Conservation (phyloP, 352 stramenopile species). For the Globisporangium okanoganense region DNA sequence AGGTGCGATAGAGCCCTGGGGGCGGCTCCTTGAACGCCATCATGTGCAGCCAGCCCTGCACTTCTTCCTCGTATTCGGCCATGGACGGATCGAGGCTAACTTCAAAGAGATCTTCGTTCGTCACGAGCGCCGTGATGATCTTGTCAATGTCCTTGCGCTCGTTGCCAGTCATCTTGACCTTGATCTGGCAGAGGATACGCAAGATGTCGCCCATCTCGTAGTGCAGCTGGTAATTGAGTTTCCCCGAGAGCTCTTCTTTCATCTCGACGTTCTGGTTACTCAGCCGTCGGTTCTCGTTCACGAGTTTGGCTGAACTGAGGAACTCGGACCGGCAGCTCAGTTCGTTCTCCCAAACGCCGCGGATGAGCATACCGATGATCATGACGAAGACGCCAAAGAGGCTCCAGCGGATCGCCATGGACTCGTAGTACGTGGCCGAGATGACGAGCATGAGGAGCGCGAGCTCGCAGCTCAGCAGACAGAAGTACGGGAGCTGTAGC, state of each 20-base stretch:
- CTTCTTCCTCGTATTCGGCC: constrained; percentile 61
- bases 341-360: constrained; percentile 43
- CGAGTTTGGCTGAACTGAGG: constrained; percentile 46
- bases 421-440: constrained; percentile 21
- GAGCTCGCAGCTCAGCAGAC: constrained; percentile 36
- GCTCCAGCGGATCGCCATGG: constrained; percentile 20
- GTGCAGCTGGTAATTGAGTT: constrained; percentile 60
- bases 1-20: constrained; percentile 9
- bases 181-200: constrained; percentile 65
- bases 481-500: constrained; percentile 54
- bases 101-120: constrained; percentile 62
- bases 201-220: constrained; percentile 76
- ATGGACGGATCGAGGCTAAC: constrained; percentile 49
- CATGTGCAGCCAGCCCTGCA: constrained; percentile 70
- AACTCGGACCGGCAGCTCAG: constrained; percentile 42
- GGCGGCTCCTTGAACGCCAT: constrained; percentile 49
- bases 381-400: constrained; percentile 32
- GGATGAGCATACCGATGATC: constrained; percentile 29
- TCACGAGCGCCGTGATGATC: constrained; percentile 65
- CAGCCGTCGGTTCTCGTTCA: constrained; percentile 49
- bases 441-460: constrained; percentile 25
- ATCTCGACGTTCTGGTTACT: constrained; percentile 70
- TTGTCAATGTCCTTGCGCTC: constrained; percentile 62
- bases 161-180: constrained; percentile 46
- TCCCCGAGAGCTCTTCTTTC: constrained; percentile 57